phyloP scores from a whole-genome alignment of 768 basidiomycete genomes.

The Boletus rubropictus region DNA sequence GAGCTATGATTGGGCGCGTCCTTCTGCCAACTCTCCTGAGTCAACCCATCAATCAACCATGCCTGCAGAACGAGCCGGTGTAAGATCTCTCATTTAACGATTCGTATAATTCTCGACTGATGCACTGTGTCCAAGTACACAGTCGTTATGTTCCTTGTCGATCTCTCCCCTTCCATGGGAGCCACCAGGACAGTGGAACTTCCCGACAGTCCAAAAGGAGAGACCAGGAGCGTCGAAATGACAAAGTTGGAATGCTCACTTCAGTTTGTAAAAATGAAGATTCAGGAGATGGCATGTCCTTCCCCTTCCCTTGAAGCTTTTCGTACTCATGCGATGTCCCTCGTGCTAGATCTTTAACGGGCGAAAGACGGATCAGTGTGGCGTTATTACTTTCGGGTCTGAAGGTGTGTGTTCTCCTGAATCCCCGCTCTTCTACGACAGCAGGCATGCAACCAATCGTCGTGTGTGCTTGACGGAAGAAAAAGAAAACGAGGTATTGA shows the following conservation, averaged over 20 bases:
- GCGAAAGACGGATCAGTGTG: constrained; percentile 90
- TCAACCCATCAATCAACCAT: constrained; percentile 40
- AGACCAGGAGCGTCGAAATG: constrained; percentile 49
- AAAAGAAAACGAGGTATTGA: background rate
- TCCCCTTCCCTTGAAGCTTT: background rate
- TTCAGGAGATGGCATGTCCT: constrained; percentile 79
- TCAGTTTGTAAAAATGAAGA: constrained; percentile 83
- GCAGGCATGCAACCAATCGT: background rate
- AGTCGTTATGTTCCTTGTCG: constrained; percentile 84
- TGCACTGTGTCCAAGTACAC: constrained; percentile 51
- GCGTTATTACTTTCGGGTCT: constrained; percentile 84
- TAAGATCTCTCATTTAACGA: constrained; percentile 31
- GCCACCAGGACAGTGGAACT: constrained; percentile 52
- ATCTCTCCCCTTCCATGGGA: constrained; percentile 84
- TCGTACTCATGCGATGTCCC: background rate
- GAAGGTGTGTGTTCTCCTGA: constrained; percentile 42
- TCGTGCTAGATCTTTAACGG: constrained; percentile 73
- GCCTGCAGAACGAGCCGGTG: constrained; percentile 78
- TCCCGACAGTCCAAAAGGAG: constrained; percentile 46
- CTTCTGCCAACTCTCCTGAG: constrained; percentile 16
- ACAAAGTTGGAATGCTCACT: constrained; percentile 78
- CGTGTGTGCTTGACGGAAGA: background rate
- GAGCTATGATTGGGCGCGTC: constrained; percentile 23
- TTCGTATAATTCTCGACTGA: background rate
- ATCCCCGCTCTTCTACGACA: background rate